Percentiles rank a stretch among this genome's conserved stretches.
These are phyloP conservation scores for Candida silvicultrix DNA, from an alignment of 805 yeast genomes.

Conservation along the genomic window DNA sequence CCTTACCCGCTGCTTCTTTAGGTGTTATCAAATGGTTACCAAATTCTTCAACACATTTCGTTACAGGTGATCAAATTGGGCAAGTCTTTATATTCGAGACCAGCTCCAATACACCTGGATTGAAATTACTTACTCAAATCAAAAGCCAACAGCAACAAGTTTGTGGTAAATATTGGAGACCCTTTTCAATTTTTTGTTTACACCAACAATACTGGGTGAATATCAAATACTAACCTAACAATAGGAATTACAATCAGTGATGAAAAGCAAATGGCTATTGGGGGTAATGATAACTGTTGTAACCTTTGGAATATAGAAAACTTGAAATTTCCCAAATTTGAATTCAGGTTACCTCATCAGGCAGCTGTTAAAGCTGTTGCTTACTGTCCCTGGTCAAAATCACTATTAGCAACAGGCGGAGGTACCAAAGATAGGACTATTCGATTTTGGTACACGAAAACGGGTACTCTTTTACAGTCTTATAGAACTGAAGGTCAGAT, in stretches of 20 bases:
- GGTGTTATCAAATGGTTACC: constrained; percentile 60
- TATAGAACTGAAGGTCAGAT: constrained; percentile 63
- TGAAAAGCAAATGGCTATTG: constrained; percentile 61
- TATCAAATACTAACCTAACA: constrained; percentile 1
- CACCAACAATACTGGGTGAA: too few relatives aligned
- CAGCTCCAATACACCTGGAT: constrained; percentile 5
- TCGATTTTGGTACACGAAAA: constrained; percentile 77
- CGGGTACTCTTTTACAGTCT: constrained; percentile 65
- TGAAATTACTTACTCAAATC: constrained; percentile 25
- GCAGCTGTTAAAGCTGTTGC: constrained; percentile 91
- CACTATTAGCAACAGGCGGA: constrained; percentile 84
- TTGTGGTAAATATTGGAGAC: constrained; percentile 36
- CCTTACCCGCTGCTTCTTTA: constrained; percentile 33
- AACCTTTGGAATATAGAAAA: constrained; percentile 65
- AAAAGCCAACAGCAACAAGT: constrained; percentile 52
- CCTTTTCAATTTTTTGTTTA: background rate
- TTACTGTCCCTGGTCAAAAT: constrained; percentile 85
- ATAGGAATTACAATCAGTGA: constrained; percentile 54
- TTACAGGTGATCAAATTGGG: constrained; percentile 65
- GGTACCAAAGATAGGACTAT: constrained; percentile 79
- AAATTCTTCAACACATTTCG: constrained; percentile 29
- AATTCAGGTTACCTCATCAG: constrained; percentile 51
- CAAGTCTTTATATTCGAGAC: constrained; percentile 36
- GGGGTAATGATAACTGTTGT: constrained; percentile 80
- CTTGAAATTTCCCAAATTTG: constrained; percentile 33